phyloP scores from a whole-genome alignment of 306 rosid species.

The Astragalus glycyphyllos region DNA sequence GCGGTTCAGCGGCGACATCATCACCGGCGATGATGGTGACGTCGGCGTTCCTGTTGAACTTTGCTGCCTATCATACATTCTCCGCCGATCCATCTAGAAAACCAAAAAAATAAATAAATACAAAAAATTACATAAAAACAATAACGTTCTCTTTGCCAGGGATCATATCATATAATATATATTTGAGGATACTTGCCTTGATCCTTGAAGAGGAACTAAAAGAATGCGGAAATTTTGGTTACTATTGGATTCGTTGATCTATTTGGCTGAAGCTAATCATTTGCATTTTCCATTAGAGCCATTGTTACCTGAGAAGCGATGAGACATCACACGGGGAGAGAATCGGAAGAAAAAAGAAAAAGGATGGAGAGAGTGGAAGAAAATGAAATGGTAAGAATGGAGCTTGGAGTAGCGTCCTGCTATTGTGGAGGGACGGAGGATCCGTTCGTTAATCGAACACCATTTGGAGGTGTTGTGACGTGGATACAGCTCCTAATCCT shows the following conservation, averaged over 20 bases:
- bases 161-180: not conserved
- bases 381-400: slow-evolving; percentile 7
- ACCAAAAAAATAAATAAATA: not conserved
- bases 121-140: not conserved
- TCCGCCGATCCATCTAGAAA: slow-evolving; percentile 68
- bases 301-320: not conserved
- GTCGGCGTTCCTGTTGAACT: slow-evolving; percentile 57
- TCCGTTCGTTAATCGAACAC: slow-evolving; percentile 43
- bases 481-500: slow-evolving; percentile 47
- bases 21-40: slow-evolving; percentile 63
- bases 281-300: not conserved
- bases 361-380: slow-evolving; percentile 5
- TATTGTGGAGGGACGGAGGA: slow-evolving; percentile 48
- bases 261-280: not conserved
- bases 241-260: not conserved
- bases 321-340: not conserved
- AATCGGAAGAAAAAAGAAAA: not conserved
- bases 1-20: slow-evolving; percentile 47
- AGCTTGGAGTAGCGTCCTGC: slow-evolving; percentile 31
- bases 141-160: not conserved
- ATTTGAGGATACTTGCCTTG: slow-evolving; percentile 5
- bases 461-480: slow-evolving; percentile 43
- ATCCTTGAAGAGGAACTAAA: not conserved
- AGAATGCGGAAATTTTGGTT: slow-evolving; percentile 1
- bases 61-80: slow-evolving; percentile 60